These are phyloP conservation scores for Colletotrichum sp. DNA, from an alignment of 2,329 filamentous ascomycete genomes.

Conservation along the genomic window DNA sequence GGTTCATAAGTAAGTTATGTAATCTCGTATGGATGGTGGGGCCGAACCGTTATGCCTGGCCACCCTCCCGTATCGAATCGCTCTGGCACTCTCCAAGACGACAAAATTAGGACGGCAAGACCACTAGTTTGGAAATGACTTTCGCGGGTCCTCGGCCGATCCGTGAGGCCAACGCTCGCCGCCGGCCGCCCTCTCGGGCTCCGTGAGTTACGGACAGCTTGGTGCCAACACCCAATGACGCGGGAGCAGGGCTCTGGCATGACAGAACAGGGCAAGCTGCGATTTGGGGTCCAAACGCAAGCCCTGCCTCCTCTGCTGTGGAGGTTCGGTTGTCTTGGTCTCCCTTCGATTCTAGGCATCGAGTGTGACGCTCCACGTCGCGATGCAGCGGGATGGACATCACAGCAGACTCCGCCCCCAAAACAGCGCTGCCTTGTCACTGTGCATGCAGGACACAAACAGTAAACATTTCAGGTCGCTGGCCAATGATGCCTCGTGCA, in stretches of 20 bases:
- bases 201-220: not conserved
- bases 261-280: not conserved
- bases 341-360: not conserved
- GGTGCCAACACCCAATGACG: not conserved
- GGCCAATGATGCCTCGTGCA: not conserved
- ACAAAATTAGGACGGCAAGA: not conserved
- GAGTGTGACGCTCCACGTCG: slow-evolving; percentile 9
- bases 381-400: not conserved
- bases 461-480: not conserved
- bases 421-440: not conserved
- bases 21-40: not conserved
- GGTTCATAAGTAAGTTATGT: not conserved
- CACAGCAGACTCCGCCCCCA: slow-evolving; percentile 10
- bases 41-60: not conserved
- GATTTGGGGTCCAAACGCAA: not conserved
- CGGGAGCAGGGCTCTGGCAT: not conserved
- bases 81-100: not conserved
- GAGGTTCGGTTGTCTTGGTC: not conserved
- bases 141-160: not conserved
- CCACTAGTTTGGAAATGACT: not conserved
- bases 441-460: not conserved
- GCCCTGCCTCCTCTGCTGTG: not conserved
- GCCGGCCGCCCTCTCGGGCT: not conserved
- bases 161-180: not conserved
- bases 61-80: not conserved